Conservation (phyloP, 192 early-diverging fungal genomes). For the Piromyces finnis region DNA sequence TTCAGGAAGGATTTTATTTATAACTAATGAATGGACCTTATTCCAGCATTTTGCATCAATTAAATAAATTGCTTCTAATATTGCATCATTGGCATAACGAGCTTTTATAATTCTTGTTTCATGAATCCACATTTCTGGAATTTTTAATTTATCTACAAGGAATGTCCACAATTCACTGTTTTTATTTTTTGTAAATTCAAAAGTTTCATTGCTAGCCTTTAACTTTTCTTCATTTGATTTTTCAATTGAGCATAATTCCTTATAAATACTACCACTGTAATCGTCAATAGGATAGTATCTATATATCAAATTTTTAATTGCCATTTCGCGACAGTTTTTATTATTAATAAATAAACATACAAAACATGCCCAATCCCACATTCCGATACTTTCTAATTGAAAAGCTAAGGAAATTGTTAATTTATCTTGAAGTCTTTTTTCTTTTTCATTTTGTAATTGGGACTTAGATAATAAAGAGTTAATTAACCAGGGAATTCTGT, state of each 20-base stretch:
- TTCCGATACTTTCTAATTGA: conserved; percentile 53
- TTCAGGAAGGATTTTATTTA: neutral
- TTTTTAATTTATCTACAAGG: conserved; percentile 27
- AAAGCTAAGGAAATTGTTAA: conserved; percentile 40
- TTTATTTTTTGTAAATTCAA: neutral
- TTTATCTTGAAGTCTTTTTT: conserved; percentile 13
- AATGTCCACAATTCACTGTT: conserved; percentile 19
- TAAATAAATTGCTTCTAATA: conserved; percentile 11
- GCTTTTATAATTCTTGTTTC: conserved; percentile 35
- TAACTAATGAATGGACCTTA: neutral
- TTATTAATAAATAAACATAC: conserved; percentile 46
- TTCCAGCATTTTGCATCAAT: conserved; percentile 12
- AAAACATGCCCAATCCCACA: conserved; percentile 75
- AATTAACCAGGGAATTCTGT: conserved; percentile 49
- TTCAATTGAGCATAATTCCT: neutral
- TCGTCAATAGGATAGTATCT: conserved; percentile 15
- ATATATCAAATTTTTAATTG: conserved; percentile 20
- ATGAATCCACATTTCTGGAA: conserved; percentile 48
- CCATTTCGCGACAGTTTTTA: conserved; percentile 14
- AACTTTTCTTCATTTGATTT: neutral
- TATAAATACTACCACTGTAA: conserved; percentile 11
- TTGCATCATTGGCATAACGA: conserved; percentile 22
- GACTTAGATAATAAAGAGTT: conserved; percentile 20
- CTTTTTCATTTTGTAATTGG: conserved; percentile 1
- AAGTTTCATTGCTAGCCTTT: conserved; percentile 2